phyloP scores from a whole-genome alignment of 75 land plant species.

The Ceratopteris richardii region DNA sequence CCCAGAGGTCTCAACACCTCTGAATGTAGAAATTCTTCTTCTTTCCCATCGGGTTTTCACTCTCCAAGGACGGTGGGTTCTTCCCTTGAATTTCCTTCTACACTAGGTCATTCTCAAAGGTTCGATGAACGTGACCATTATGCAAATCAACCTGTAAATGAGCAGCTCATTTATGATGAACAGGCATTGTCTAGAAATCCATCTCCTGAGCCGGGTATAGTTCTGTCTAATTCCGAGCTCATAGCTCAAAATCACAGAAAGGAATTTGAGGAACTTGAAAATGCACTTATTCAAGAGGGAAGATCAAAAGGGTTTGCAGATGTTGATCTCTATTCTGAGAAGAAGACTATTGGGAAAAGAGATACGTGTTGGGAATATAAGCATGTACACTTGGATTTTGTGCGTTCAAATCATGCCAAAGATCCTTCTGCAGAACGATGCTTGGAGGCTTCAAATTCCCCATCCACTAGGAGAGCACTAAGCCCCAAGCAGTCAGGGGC shows the following conservation, averaged over 20 bases:
- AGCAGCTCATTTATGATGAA: background rate
- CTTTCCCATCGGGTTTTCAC: background rate
- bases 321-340: constrained; percentile 2
- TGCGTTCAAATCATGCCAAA: no score
- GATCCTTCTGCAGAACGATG: no score
- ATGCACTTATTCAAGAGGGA: background rate
- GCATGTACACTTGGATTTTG: constrained; percentile 3
- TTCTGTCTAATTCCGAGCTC: background rate
- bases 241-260: background rate
- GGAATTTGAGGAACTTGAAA: constrained; percentile 5
- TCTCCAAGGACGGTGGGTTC: background rate
- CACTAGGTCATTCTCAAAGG: background rate
- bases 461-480: no score
- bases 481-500: no score
- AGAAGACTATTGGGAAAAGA: background rate
- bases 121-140: background rate
- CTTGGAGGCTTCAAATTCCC: no score
- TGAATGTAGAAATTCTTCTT: background rate
- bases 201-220: background rate
- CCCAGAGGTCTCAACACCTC: no score
- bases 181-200: background rate
- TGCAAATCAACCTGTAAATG: no score
- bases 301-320: background rate
- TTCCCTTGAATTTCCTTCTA: background rate
- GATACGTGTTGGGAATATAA: constrained; percentile 1